These are phyloP conservation scores for Orobanche coerulescens DNA, from an alignment of 257 asterid genomes.

Conservation along the genomic window DNA sequence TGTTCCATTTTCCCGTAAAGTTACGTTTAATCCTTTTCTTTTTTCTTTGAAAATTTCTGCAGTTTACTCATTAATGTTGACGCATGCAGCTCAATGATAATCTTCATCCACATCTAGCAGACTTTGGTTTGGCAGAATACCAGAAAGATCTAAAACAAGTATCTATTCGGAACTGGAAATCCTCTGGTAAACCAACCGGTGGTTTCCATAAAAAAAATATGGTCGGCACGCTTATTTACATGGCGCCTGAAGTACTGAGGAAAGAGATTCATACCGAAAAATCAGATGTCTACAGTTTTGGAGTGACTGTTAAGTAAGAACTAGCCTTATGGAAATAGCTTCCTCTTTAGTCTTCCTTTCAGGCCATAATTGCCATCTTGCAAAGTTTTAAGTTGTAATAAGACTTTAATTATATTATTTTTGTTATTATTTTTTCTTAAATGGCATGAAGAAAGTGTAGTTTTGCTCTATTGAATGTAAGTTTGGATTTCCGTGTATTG, in stretches of 20 bases:
- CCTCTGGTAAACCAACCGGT: slow-evolving; percentile 95
- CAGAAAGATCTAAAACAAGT: slow-evolving; percentile 63
- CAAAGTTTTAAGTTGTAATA: background rate
- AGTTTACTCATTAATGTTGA: slow-evolving; percentile 14
- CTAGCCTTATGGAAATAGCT: slow-evolving; percentile 14
- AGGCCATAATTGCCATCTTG: too few species aligned
- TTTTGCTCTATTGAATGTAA: slow-evolving; percentile 3
- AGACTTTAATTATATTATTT: background rate
- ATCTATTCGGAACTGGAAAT: slow-evolving; percentile 60
- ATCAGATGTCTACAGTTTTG: slow-evolving; percentile 95
- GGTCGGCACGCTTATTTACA: slow-evolving; percentile 96
- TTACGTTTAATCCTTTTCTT: background rate
- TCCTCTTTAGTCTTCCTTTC: slow-evolving; percentile 10
- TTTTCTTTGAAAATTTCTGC: slow-evolving; percentile 19
- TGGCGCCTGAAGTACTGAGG: slow-evolving; percentile 93
- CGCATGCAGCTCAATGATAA: slow-evolving; percentile 64
- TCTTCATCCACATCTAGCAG: slow-evolving; percentile 67
- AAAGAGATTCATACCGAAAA: slow-evolving; percentile 86
- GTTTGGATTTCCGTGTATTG: slow-evolving; percentile 23
- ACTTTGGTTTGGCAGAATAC: slow-evolving; percentile 92
- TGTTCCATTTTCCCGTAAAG: background rate
- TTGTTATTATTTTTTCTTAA: background rate
- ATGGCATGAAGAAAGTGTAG: background rate
- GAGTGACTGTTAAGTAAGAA: slow-evolving; percentile 74
- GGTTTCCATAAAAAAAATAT: slow-evolving; percentile 92